A percentile compares a stretch with the other conserved stretches of the same genome.
Evolutionary conservation across 306 rosid species (phyloP).

Genomic region (Boehmeria nivea): DNA sequence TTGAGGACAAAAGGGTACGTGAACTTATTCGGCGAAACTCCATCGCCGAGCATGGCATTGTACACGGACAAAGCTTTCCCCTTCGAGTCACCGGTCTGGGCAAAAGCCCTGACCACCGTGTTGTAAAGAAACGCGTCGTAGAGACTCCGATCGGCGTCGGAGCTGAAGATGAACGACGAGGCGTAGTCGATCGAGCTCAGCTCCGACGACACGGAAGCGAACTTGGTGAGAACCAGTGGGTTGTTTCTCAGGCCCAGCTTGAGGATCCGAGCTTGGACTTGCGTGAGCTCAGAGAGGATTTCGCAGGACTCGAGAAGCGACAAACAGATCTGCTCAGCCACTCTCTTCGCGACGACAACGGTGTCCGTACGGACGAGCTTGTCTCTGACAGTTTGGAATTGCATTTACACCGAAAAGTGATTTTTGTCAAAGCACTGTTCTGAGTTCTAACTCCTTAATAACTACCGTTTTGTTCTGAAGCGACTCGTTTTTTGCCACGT

Average conservation of each 20-base stretch:
- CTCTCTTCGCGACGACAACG: conserved; percentile 32
- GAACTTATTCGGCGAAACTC: conserved; percentile 68
- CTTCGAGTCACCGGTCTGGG: conserved; percentile 47
- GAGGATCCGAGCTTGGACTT: conserved; percentile 55
- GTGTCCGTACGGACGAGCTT: too few relatives aligned
- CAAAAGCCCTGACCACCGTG: conserved; percentile 65
- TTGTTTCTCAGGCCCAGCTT: conserved; percentile 65
- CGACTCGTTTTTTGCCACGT: conserved; percentile 18
- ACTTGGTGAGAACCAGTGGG: conserved; percentile 79
- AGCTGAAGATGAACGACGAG: conserved; percentile 49
- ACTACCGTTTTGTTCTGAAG: background rate
- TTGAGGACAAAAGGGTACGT: conserved; percentile 85
- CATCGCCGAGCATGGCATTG: conserved; percentile 39
- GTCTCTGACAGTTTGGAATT: conserved; percentile 13
- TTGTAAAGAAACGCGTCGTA: conserved; percentile 72
- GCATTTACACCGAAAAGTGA: too few relatives aligned
- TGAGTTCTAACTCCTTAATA: background rate
- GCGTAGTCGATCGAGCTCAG: conserved; percentile 51
- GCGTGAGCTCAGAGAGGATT: conserved; percentile 35
- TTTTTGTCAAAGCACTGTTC: too few relatives aligned
- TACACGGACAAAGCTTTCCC: conserved; percentile 36
- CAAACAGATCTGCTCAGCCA: conserved; percentile 65
- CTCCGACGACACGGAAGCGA: conserved; percentile 56
- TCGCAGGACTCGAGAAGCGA: conserved; percentile 47
- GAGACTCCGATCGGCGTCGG: conserved; percentile 27